Percentiles rank a stretch among this genome's conserved stretches.
Conservation (phyloP, 768 basidiomycete genomes). For the Tubosaeta sp. region DNA sequence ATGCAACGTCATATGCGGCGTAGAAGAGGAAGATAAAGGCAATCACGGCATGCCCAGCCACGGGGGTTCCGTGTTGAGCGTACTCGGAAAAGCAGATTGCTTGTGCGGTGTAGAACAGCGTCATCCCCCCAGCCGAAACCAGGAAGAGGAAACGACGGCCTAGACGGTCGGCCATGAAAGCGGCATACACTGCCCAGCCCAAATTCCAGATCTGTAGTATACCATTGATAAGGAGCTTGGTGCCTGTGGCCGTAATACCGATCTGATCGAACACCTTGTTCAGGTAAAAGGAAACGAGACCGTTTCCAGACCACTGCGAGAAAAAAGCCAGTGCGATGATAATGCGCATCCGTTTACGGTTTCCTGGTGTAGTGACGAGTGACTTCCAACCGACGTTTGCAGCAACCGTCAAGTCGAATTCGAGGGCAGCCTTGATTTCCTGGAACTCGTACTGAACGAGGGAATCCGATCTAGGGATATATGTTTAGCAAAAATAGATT, state of each 20-base stretch:
- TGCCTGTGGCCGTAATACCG: slow-evolving; percentile 56
- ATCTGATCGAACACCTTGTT: slow-evolving; percentile 66
- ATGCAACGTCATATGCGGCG: slow-evolving; percentile 74
- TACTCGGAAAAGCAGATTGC: slow-evolving; percentile 62
- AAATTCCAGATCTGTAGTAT: slow-evolving; percentile 84
- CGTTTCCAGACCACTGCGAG: slow-evolving; percentile 85
- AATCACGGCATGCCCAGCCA: slow-evolving; percentile 67
- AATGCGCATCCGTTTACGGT: slow-evolving; percentile 71
- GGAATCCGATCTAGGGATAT: slow-evolving; percentile 45
- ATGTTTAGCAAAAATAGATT: background rate
- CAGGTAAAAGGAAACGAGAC: slow-evolving; percentile 81
- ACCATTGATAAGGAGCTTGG: slow-evolving; percentile 79
- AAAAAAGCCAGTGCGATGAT: slow-evolving; percentile 78
- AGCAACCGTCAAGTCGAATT: slow-evolving; percentile 58
- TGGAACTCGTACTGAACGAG: slow-evolving; percentile 71
- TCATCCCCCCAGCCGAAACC: slow-evolving; percentile 54
- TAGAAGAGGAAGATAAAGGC: slow-evolving; percentile 85
- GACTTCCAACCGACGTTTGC: slow-evolving; percentile 65
- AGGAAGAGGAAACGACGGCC: slow-evolving; percentile 74
- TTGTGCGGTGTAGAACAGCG: slow-evolving; percentile 63
- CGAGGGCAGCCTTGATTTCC: slow-evolving; percentile 77
- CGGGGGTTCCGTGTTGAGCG: slow-evolving; percentile 34
- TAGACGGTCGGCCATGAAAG: slow-evolving; percentile 57
- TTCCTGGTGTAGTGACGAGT: slow-evolving; percentile 62
- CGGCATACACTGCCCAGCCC: slow-evolving; percentile 52